Evolutionary conservation across 306 rosid species (phyloP), one percentile per base, ranked within the genome.

Genomic region (Quercus alba): DNA sequence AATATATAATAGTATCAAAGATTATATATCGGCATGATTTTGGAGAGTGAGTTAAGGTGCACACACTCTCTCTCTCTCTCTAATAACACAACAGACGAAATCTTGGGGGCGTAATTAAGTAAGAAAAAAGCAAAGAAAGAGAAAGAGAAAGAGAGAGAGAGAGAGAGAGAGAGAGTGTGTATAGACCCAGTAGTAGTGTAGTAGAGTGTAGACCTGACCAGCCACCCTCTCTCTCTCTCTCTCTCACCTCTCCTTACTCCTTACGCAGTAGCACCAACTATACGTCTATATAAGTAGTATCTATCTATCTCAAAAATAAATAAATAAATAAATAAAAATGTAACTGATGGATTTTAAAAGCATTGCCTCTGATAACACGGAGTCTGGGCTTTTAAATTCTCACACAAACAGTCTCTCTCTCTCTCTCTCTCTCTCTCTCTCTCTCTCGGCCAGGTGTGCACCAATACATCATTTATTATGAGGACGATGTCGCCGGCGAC

Each of bases 301-400:
- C 75, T 57, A 35, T 28, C n/a, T 20, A 6, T 51, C 18, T 2
- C 11, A 2, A 41, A 41, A 41, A 41, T 2, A 41, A 38, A 35
- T 5, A 35, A 33, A 6, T 26, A 26, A 26, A 26, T 26, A 35
- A 41, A 41, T 2, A 41, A 2, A 82, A 75, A 75, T 77, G 94
- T 91, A 92, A 94, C 97, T 30, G 94, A 88, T 73, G 86, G 75
- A 90, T 76, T 84, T 90, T 91, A 75, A 91, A 88, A 82, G 93
- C 90, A 68, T 72, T 84, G 78, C 20, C 57, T 72, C 63, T 72
- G 35, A 68, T 70, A 74, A 56, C 38, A 74, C 73, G 54, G 55
- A 64, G 46, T 64, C 70, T 30, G 25, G 25, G 51, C 52, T 18
- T 67, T 35, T 19, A 20, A 21, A 20, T 82, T 75, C 78, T 78